These are phyloP conservation scores for Mycena epipterygia DNA, from an alignment of 768 basidiomycete genomes.

Conservation along the genomic window DNA sequence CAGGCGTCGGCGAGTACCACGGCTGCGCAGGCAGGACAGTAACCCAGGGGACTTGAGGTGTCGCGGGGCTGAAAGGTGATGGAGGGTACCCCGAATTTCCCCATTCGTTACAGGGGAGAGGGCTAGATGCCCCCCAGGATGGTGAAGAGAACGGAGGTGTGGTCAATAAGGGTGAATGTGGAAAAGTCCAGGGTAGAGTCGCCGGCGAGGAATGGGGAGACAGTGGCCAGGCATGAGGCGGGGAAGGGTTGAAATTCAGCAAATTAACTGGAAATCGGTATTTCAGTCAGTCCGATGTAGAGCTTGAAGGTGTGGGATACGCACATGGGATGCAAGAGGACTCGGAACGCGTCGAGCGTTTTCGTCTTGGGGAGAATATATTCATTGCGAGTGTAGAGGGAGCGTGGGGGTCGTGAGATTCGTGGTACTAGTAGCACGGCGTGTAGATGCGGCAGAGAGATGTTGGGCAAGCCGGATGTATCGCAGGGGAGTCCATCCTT, in stretches of 20 bases:
- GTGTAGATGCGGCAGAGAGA: neutral
- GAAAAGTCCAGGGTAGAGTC: neutral
- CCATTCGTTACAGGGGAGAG: neutral
- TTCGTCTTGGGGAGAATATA: conserved; percentile 8
- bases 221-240: neutral
- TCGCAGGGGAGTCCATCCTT: neutral
- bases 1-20: neutral
- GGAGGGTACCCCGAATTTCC: neutral
- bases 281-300: neutral
- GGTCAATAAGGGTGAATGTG: neutral
- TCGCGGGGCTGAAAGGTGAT: neutral
- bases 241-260: neutral
- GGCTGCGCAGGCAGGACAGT: neutral
- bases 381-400: neutral
- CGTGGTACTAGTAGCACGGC: conserved; percentile 20
- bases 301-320: neutral
- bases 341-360: conserved; percentile 12
- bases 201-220: neutral
- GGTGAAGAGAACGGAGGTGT: neutral
- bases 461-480: conserved; percentile 13
- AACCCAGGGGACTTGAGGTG: neutral
- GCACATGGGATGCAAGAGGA: neutral
- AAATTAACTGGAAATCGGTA: neutral
- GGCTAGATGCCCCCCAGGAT: neutral
- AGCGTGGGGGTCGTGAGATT: conserved; percentile 10